These are phyloP conservation scores for Mycena vulgaris DNA, from an alignment of 768 basidiomycete genomes.

Conservation along the genomic window DNA sequence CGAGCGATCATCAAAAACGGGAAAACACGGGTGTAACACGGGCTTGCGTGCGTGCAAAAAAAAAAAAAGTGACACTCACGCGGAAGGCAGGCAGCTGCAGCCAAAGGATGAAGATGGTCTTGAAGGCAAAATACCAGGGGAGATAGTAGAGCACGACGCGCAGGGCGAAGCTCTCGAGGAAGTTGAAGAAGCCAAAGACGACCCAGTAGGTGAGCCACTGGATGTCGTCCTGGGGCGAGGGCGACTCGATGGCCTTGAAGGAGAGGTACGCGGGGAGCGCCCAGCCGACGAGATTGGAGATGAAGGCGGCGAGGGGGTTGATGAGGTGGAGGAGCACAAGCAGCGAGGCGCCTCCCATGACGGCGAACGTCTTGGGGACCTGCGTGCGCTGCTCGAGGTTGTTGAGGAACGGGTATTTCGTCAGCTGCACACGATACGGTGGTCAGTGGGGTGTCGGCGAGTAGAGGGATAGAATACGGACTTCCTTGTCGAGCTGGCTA, in stretches of 20 bases:
- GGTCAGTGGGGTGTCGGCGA: conserved; percentile 25
- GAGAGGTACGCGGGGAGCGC: conserved; percentile 95
- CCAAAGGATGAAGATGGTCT: conserved; percentile 93
- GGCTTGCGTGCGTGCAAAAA: neutral
- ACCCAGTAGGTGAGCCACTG: conserved; percentile 99
- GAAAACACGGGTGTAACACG: neutral
- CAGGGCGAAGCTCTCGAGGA: conserved; percentile 89
- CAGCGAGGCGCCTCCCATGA: conserved; percentile 79
- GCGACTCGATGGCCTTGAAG: conserved; percentile 92
- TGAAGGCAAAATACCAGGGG: conserved; percentile 96
- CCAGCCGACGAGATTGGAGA: conserved; percentile 97
- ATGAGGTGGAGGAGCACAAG: conserved; percentile 84
- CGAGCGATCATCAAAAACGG: neutral
- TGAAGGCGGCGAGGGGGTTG: conserved; percentile 92
- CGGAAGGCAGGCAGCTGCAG: conserved; percentile 89
- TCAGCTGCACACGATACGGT: conserved; percentile 62
- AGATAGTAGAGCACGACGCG: conserved; percentile 91
- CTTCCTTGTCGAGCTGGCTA: conserved; percentile 97
- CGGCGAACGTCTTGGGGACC: conserved; percentile 93
- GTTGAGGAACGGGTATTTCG: conserved; percentile 90
- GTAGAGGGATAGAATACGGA: conserved; percentile 51
- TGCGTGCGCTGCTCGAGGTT: conserved; percentile 91
- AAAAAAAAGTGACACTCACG: conserved; percentile 63
- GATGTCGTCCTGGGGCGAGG: conserved; percentile 86
- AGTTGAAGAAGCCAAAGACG: conserved; percentile 94